Base-by-base conservation (phyloP, 208 protist species). In the Leishmania turanica region DNA sequence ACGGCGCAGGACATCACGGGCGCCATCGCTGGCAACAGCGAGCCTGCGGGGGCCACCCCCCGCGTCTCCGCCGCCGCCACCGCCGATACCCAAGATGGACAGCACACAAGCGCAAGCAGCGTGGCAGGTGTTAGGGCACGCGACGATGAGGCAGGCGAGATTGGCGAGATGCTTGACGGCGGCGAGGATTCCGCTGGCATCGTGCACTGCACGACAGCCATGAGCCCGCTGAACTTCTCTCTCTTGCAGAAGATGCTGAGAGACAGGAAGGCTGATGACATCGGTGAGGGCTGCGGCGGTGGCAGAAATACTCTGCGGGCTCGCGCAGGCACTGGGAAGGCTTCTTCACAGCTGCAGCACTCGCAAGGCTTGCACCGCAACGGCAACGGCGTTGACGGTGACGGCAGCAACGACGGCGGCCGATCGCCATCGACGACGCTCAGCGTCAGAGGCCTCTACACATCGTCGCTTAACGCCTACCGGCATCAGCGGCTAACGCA, bases 401-500 rank as follows among this genome's bases (percentile, higher is more conserved):
- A 62, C 31, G 31, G 34, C 47, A 27, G 34, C 47, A 75, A 75
- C 34, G 24, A 66, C 45, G 37, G 60, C 75, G 37, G 1, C 6
- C 27, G 27, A 69, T 72, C 21, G 31, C 51, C 34, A 40, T n/a
- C 24, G n/a, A 34, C 77, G 45, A 56, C 37, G 34, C 81, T 85
- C 65, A 51, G 75, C n/a, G 77, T 85, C 5, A 58, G 77, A 6
- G 82, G 82, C 7, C 73, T 85, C 42, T 85, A 85, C 73, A 85
- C 82, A 1, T 19, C 82, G 31, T 85, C 78, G 3, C 40, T 85
- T 17, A 81, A 85, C 73, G 64, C 54, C 34, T 85, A 85, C 24
- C 82, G 77, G n/a, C 72, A 85, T 65, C 82, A 85, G 73, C 82
- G 82, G 21, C 82, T 85, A 17, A 79, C 71, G 8, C 77, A 65